Percentiles rank a stretch among this genome's conserved stretches.
Evolutionary conservation across 2,329 filamentous ascomycete genomes (phyloP).

Genomic region (Cryphonectria parasitica): DNA sequence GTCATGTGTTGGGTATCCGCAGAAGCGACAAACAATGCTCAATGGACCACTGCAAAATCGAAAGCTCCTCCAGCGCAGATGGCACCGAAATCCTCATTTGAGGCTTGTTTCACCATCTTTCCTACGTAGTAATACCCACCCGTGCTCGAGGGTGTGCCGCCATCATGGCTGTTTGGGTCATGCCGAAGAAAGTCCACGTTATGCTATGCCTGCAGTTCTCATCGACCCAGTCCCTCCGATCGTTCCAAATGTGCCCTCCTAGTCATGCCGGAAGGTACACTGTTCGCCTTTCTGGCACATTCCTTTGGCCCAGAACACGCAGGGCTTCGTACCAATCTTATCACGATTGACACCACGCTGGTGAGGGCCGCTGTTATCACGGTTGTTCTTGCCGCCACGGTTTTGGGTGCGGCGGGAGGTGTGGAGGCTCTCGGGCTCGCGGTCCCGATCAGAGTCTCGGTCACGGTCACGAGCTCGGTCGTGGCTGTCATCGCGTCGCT

Average conservation of each 20-base stretch:
- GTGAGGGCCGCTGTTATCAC: conserved; percentile 32
- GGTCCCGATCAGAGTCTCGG: conserved; percentile 38
- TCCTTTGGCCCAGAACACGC: conserved; percentile 71
- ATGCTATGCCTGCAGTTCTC: background rate
- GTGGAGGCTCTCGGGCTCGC: conserved; percentile 34
- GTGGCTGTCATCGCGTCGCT: conserved; percentile 32
- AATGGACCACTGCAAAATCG: background rate
- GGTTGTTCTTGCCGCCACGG: conserved; percentile 38
- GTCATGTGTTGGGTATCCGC: background rate
- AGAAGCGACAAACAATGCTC: background rate
- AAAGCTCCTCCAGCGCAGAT: background rate
- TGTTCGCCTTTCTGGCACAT: conserved; percentile 74
- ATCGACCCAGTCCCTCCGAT: conserved; percentile 38
- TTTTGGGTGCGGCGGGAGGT: conserved; percentile 36
- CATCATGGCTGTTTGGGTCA: background rate
- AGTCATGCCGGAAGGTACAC: conserved; percentile 74
- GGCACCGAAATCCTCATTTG: background rate
- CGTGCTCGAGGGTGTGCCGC: background rate
- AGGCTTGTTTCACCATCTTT: background rate
- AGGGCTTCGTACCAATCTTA: conserved; percentile 68
- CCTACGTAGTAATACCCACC: background rate
- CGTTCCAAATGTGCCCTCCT: conserved; percentile 30
- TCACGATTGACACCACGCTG: conserved; percentile 56
- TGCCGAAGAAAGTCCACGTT: background rate
- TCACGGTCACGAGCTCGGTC: conserved; percentile 33